Evolutionary conservation across 805 yeast species (phyloP), one percentile per base, ranked within the genome.

Genomic region (Jamesozyma piceae): DNA sequence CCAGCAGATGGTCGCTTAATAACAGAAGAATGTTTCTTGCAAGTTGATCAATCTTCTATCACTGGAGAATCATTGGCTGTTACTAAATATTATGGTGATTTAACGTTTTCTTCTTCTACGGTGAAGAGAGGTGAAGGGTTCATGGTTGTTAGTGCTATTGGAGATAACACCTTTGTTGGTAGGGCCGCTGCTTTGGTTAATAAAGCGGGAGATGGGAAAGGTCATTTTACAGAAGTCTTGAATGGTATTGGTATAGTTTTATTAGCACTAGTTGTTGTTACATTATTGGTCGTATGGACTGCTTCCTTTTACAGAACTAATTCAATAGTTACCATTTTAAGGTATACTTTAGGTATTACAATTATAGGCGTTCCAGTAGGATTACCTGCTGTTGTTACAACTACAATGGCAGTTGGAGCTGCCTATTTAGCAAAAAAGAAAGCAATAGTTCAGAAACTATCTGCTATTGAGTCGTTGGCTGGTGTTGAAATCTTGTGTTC

Each of bases 401-500:
- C 95, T 62, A 88, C 96, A 68, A 87, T 88, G 96, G 96, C 97
- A 69, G 97, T 89, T 70, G 97, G 97, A 80, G 97, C 96, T 68
- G 95, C 96, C 64, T 86, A 86, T 82, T 75, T 88, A 64, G 96
- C 96, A 62, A 84, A 86, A 78, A 88, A 86, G 73, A 86, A 86
- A 73, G 96, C 96, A 57, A 88, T 88, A 76, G 96, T 88, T 62
- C 96, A 88, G 73, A 88, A 88, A 68, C 77, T 88, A 63, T 84
- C 95, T 67, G 96, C 96, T 54, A 88, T 88, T 73, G 97, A 88
- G 74, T 87, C 95, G 50, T 74, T 88, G 58, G 97, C 95, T 55
- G 95, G 95, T 80, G 96, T 89, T 63, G 95, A 89, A 74, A 86
- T 88, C 71, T 77, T 88, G 68, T 88, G 97, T 80, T 88, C 96